phyloP scores from a whole-genome alignment of 176 grass and related monocot genomes.

The bread wheat (Triticum aestivum) region IWGSC_CS_RefSeq_v2.1 NC_057806.1:438041481-438041980 shows the following conservation, averaged over 20 bases:
- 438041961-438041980: constrained; percentile 33
- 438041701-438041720: constrained; percentile 81
- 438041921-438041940: constrained; percentile 47
- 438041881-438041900: not conserved
- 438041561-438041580: constrained; percentile 97
- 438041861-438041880: constrained; percentile 50
- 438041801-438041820: not conserved
- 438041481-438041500: too few relatives aligned
- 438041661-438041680: too few relatives aligned
- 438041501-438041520: not conserved
- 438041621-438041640: not conserved
- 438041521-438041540: constrained; percentile 99
- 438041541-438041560: constrained; percentile 93
- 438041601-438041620: constrained; percentile 46
- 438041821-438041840: not conserved
- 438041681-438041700: not conserved
- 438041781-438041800: constrained; percentile 1
- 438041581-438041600: constrained; percentile 93
- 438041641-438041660: not conserved
- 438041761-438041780: constrained; percentile 87
- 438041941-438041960: constrained; percentile 1
- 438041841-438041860: not conserved
- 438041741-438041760: constrained; percentile 68
- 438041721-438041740: constrained; percentile 83
- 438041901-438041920: not conserved